Evolutionary conservation across 2,329 filamentous ascomycete genomes (phyloP).

Genomic region (Septoria linicola): DNA sequence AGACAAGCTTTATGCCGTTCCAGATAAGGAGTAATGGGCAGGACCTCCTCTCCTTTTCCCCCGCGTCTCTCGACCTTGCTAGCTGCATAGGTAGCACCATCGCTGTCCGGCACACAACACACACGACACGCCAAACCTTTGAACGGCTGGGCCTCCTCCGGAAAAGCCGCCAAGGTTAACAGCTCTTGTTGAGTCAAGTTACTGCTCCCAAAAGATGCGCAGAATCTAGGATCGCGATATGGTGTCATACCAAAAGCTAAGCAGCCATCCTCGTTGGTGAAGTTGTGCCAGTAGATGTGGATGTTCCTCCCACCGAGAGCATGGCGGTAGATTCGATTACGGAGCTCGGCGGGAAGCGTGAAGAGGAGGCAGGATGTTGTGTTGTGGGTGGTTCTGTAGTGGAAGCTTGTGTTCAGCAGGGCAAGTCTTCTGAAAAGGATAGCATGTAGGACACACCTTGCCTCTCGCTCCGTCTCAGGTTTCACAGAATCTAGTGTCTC

Average conservation of each 20-base stretch:
- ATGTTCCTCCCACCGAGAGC: background rate
- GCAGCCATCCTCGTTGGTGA: background rate
- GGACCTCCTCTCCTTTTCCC: no score
- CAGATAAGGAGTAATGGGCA: background rate
- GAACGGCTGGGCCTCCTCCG: background rate
- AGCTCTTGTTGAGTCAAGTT: background rate
- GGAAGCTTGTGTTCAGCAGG: no score
- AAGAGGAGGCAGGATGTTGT: background rate
- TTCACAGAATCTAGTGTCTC: background rate
- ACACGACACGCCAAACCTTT: background rate
- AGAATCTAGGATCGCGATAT: background rate
- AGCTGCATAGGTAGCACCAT: constrained; percentile 1
- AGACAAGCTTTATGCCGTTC: background rate
- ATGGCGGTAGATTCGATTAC: background rate
- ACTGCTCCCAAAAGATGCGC: background rate
- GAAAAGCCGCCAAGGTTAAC: background rate
- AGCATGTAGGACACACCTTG: background rate
- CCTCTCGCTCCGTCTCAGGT: background rate
- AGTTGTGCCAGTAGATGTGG: constrained; percentile 4
- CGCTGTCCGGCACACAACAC: background rate
- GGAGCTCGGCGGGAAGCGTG: background rate
- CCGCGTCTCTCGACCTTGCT: background rate
- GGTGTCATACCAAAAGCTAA: background rate
- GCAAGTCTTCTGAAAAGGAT: background rate
- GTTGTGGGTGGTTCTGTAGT: background rate